Conservation (phyloP, 495 filamentous ascomycete genomes). For the Podospora appendiculata region DNA sequence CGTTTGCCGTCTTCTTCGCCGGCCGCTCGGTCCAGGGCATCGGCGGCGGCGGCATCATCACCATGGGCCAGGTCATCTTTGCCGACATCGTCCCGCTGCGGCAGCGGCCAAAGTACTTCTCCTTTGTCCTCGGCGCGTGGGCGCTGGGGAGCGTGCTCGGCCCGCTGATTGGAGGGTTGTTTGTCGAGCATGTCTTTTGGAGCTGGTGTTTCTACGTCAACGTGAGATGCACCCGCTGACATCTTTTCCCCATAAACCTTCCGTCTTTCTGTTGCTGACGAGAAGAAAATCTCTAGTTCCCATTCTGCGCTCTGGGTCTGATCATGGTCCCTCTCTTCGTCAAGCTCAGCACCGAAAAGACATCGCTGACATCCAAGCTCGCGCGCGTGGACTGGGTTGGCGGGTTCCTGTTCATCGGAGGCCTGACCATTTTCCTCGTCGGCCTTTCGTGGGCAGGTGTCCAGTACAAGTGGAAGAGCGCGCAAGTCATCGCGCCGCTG, state of each 20-base stretch:
- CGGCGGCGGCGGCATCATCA: constrained; percentile 75
- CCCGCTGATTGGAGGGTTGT: constrained; percentile 68
- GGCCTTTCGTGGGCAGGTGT: constrained; percentile 51
- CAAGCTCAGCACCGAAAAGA: constrained; percentile 23
- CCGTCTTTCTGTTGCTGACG: no score
- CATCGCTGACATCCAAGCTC: constrained; percentile 25
- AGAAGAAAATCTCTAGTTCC: constrained; percentile 15
- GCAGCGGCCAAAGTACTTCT: constrained; percentile 30
- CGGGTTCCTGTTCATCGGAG: constrained; percentile 37
- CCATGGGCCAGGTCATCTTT: constrained; percentile 70
- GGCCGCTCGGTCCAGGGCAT: constrained; percentile 75
- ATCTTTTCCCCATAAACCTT: no score
- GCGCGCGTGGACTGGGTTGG: constrained; percentile 31
- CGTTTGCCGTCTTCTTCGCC: constrained; percentile 56
- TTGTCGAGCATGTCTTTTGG: constrained; percentile 47
- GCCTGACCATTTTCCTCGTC: constrained; percentile 42
- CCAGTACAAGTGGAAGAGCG: constrained; percentile 43
- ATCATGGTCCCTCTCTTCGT: constrained; percentile 25
- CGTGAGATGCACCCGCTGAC: constrained; percentile 3
- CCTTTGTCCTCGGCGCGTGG: constrained; percentile 46
- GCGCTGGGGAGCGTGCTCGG: constrained; percentile 66
- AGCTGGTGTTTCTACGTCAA: constrained; percentile 36
- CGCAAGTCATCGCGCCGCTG: constrained; percentile 39
- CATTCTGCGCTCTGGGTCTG: constrained; percentile 27
- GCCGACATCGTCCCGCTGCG: constrained; percentile 41